Conservation (phyloP, 2,329 filamentous ascomycete genomes). For the Colletotrichum trifolii region DNA sequence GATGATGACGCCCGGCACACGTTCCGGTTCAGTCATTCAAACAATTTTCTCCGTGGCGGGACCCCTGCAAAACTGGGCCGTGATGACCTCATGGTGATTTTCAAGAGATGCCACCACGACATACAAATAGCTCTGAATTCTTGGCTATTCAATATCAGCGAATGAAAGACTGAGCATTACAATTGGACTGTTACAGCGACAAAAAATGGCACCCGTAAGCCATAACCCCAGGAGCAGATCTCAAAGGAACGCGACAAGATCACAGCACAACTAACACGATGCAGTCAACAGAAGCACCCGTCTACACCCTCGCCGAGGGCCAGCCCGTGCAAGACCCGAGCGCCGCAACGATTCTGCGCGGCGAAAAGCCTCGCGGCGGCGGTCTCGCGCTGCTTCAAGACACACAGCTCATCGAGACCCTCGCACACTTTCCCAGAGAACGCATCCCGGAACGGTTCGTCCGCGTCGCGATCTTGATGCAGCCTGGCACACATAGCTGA, state of each 20-base stretch:
- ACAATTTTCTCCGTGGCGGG: too few species aligned
- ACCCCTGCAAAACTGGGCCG: background rate
- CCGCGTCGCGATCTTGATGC: constrained; percentile 39
- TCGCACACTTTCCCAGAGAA: constrained; percentile 66
- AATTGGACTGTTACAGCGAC: background rate
- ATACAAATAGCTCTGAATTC: background rate
- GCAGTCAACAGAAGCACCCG: background rate
- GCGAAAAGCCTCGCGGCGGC: too few species aligned
- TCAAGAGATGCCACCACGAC: background rate
- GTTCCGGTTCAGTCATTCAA: too few species aligned
- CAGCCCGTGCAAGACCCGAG: background rate
- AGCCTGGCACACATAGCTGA: too few species aligned
- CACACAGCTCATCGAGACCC: constrained; percentile 63
- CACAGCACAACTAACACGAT: too few species aligned
- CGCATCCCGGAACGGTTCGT: constrained; percentile 63
- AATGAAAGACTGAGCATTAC: background rate
- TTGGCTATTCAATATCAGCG: background rate
- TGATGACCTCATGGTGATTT: background rate
- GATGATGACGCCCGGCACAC: too few species aligned
- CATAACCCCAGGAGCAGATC: too few species aligned
- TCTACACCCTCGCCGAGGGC: background rate
- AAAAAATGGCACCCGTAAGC: too few species aligned
- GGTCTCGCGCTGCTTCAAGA: constrained; percentile 59
- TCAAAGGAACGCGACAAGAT: too few species aligned
- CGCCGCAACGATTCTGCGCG: constrained; percentile 17